These are phyloP conservation scores for Yarrowia keelungensis DNA, from an alignment of 805 yeast genomes.

Conservation along the genomic window DNA sequence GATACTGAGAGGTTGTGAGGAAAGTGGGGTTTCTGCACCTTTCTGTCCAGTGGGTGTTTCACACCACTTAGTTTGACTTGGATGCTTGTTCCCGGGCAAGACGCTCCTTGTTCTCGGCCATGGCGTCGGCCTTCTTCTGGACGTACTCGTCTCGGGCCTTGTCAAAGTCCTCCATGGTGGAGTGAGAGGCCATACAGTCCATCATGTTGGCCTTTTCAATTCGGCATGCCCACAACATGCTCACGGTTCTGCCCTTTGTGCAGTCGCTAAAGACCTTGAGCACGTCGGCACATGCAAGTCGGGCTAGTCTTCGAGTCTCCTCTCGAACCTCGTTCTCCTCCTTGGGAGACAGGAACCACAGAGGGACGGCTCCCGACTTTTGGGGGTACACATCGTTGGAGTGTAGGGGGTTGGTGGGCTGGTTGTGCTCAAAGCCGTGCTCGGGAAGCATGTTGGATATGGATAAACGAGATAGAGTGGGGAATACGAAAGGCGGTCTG, in stretches of 20 bases:
- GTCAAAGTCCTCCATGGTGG: conserved; percentile 47
- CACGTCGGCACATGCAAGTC: conserved; percentile 47
- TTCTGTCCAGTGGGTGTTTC: conserved; percentile 7
- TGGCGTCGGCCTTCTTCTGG: conserved; percentile 44
- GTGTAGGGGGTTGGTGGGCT: conserved; percentile 35
- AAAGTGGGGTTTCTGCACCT: conserved; percentile 8
- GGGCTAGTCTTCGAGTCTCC: conserved; percentile 49
- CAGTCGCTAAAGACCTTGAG: conserved; percentile 49
- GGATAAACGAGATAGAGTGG: neutral
- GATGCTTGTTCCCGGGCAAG: conserved; percentile 9
- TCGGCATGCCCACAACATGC: conserved; percentile 52
- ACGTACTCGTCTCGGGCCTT: conserved; percentile 47
- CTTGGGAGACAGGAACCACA: conserved; percentile 52
- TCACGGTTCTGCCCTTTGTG: conserved; percentile 49
- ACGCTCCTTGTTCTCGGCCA: conserved; percentile 39
- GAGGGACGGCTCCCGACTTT: conserved; percentile 44
- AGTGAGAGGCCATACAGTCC: conserved; percentile 50
- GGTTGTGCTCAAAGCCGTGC: conserved; percentile 33
- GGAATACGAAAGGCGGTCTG: conserved; percentile 7
- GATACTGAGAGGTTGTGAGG: neutral
- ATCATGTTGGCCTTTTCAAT: conserved; percentile 49
- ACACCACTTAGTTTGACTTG: conserved; percentile 23
- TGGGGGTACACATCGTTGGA: conserved; percentile 39
- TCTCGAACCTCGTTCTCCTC: conserved; percentile 51
- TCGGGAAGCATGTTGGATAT: conserved; percentile 34